Conservation (phyloP, 2,329 filamentous ascomycete species). For the Proliferodiscus dingleyae region DNA sequence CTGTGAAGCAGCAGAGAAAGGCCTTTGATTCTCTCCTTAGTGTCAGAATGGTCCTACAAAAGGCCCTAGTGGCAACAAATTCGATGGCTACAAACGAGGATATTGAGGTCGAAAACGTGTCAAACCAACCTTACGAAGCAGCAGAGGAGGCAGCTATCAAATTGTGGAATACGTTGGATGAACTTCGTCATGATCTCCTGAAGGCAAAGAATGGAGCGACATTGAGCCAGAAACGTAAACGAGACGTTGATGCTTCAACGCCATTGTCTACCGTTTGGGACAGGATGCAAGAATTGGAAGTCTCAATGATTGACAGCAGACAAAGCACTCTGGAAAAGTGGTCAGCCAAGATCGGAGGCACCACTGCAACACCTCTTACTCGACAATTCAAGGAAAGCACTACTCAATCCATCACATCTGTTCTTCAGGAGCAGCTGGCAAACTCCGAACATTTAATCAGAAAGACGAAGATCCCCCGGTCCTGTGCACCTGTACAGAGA, state of each 20-base stretch:
- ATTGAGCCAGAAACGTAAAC: slow-evolving; percentile 59
- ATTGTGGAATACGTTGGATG: slow-evolving; percentile 76
- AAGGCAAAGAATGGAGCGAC: slow-evolving; percentile 39
- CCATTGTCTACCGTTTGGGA: slow-evolving; percentile 66
- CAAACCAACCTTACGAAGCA: slow-evolving; percentile 55
- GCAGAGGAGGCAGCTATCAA: slow-evolving; percentile 82
- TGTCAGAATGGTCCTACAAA: slow-evolving; percentile 87
- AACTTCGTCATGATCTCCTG: slow-evolving; percentile 58
- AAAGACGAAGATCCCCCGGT: slow-evolving; percentile 66
- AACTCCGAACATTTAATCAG: slow-evolving; percentile 63
- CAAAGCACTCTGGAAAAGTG: slow-evolving; percentile 80
- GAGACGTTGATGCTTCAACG: slow-evolving; percentile 47
- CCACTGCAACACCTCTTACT: slow-evolving; percentile 50
- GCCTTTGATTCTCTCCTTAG: slow-evolving; percentile 87
- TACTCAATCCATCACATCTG: slow-evolving; percentile 58
- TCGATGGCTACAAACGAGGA: slow-evolving; percentile 52
- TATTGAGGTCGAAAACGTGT: slow-evolving; percentile 36
- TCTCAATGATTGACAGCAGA: slow-evolving; percentile 53
- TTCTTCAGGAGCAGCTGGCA: slow-evolving; percentile 64
- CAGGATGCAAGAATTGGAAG: slow-evolving; percentile 63
- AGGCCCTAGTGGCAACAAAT: slow-evolving; percentile 78
- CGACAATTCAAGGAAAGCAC: slow-evolving; percentile 51
- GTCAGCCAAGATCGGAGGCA: slow-evolving; percentile 71
- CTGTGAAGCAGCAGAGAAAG: slow-evolving; percentile 79
- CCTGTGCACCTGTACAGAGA: slow-evolving; percentile 68